Evolutionary conservation across 768 basidiomycete genomes (phyloP).

Genomic region (Galerina sulciceps): DNA sequence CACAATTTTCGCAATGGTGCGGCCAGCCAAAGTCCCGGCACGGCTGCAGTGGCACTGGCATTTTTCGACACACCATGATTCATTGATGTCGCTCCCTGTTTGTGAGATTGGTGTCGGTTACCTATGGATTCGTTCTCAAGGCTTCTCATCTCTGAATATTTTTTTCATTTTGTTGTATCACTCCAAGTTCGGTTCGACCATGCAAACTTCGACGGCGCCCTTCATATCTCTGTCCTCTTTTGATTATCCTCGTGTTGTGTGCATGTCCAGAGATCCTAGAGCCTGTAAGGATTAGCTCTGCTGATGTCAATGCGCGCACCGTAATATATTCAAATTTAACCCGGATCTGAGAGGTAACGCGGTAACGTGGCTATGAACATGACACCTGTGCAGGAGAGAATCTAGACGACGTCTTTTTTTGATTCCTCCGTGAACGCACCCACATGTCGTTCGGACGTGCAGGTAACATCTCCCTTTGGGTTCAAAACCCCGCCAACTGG

Average conservation of each 20-base stretch:
- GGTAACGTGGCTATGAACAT: too few relatives aligned
- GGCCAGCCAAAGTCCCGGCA: neutral
- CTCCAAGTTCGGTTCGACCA: too few relatives aligned
- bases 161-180: neutral
- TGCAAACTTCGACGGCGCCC: too few relatives aligned
- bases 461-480: conserved; percentile 1
- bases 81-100: neutral
- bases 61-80: neutral
- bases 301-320: neutral
- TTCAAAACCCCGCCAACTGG: neutral
- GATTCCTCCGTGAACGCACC: neutral
- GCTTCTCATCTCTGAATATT: neutral
- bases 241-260: neutral
- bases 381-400: too few relatives aligned
- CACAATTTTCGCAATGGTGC: conserved; percentile 6
- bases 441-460: conserved; percentile 1
- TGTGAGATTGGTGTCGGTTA: too few relatives aligned
- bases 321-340: neutral
- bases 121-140: too few relatives aligned
- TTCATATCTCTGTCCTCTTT: neutral
- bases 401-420: too few relatives aligned
- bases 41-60: neutral
- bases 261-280: neutral
- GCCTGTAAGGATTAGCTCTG: neutral
- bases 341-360: too few relatives aligned